A percentile compares a stretch with the other conserved stretches of the same genome.
These are phyloP conservation scores for Wickerhamiella shivajii DNA, from an alignment of 805 yeast species.

Conservation along the genomic window DNA sequence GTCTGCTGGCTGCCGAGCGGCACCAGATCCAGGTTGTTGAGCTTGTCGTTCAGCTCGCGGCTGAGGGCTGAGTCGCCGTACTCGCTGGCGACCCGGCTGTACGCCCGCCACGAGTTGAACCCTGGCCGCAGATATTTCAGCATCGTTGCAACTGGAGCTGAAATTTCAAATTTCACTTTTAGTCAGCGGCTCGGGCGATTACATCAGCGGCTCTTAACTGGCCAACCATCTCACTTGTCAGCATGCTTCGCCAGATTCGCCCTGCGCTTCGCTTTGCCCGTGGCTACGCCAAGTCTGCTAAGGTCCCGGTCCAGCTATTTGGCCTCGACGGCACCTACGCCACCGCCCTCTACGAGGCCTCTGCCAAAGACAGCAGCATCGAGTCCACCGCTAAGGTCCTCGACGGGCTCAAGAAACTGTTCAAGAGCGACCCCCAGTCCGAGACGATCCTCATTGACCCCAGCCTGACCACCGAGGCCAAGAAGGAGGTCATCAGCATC, in stretches of 20 bases:
- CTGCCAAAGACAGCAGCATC: constrained; percentile 65
- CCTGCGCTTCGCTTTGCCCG: constrained; percentile 12
- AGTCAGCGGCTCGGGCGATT: background rate
- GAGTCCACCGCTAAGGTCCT: constrained; percentile 59
- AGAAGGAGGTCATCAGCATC: constrained; percentile 52
- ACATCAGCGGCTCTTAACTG: background rate
- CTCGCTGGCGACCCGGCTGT: constrained; percentile 1
- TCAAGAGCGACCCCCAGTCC: constrained; percentile 51
- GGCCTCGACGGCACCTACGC: constrained; percentile 98
- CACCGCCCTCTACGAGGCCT: constrained; percentile 81
- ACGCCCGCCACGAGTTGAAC: background rate
- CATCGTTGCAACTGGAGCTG: no score
- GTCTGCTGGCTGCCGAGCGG: constrained; percentile 24
- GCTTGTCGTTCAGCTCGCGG: constrained; percentile 16
- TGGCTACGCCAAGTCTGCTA: constrained; percentile 52
- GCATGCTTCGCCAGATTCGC: background rate
- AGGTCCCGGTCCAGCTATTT: constrained; percentile 84
- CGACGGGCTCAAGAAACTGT: constrained; percentile 37
- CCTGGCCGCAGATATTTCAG: background rate
- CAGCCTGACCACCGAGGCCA: constrained; percentile 60
- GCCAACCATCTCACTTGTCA: background rate
- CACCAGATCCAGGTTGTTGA: constrained; percentile 26
- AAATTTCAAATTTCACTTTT: no score
- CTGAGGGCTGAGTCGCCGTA: constrained; percentile 3
- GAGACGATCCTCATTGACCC: constrained; percentile 60